Evolutionary conservation across 805 yeast genomes (phyloP).

Genomic region (Lachancea nothofagi): DNA sequence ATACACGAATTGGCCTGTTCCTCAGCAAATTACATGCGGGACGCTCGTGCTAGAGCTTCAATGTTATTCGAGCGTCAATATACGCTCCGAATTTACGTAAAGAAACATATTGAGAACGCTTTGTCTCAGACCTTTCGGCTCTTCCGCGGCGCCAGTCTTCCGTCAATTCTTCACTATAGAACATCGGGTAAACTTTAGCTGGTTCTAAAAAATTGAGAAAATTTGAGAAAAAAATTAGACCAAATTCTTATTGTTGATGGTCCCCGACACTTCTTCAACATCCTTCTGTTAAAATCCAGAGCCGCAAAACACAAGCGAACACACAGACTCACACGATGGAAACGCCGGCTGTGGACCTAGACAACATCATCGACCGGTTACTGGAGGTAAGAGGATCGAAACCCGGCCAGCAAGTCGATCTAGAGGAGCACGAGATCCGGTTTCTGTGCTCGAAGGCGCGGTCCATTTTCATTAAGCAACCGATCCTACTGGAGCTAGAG

Average conservation of each 20-base stretch:
- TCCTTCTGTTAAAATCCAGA: no score
- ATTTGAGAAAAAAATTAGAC: conserved; percentile 3
- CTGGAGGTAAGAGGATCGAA: conserved; percentile 97
- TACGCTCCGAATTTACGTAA: no score
- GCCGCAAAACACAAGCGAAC: conserved; percentile 8
- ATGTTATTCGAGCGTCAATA: no score
- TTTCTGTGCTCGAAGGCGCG: conserved; percentile 96
- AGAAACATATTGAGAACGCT: no score
- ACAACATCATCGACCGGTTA: conserved; percentile 92
- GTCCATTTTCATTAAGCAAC: conserved; percentile 96
- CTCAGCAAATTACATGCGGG: no score
- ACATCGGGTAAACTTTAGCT: conserved; percentile 1
- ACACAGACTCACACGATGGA: conserved; percentile 30
- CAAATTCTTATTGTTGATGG: conserved; percentile 5
- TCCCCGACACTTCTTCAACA: not conserved
- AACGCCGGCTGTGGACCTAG: conserved; percentile 83
- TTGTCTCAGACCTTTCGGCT: no score
- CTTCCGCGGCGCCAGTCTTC: no score
- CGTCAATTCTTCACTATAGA: not conserved
- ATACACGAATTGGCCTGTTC: no score
- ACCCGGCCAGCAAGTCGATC: conserved; percentile 94
- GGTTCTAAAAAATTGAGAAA: not conserved
- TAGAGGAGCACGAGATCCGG: conserved; percentile 90
- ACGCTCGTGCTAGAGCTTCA: no score
- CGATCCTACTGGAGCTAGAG: conserved; percentile 88